These are phyloP conservation scores for Diplocarpon rosae DNA, from an alignment of 2,329 filamentous ascomycete species.

Conservation along the genomic window DNA sequence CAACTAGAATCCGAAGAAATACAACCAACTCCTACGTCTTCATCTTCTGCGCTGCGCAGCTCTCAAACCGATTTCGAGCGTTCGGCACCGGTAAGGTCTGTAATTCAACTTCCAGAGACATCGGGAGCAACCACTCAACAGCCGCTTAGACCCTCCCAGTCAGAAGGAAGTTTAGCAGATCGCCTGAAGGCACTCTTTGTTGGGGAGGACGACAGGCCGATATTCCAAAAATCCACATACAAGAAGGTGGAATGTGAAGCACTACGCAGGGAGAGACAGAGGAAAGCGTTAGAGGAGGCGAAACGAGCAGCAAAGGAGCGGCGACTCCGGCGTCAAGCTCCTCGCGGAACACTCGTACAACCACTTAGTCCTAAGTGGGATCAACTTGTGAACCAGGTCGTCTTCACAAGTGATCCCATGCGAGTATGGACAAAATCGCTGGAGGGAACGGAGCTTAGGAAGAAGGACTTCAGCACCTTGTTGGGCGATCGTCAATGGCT, in stretches of 20 bases:
- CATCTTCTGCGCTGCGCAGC: background rate
- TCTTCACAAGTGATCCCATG: constrained; percentile 24
- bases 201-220: background rate
- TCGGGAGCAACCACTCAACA: constrained; percentile 4
- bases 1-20: background rate
- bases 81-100: background rate
- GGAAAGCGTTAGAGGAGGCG: constrained; percentile 3
- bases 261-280: background rate
- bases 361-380: constrained; percentile 32
- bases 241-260: constrained; percentile 6
- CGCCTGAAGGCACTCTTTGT: constrained; percentile 2
- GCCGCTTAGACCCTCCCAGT: background rate
- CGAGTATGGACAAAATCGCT: constrained; percentile 34
- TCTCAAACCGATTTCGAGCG: background rate
- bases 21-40: background rate
- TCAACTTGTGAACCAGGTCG: constrained; percentile 24
- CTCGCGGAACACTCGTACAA: constrained; percentile 17
- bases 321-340: constrained; percentile 18
- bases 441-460: constrained; percentile 39
- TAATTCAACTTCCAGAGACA: constrained; percentile 2
- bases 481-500: constrained; percentile 51
- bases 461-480: constrained; percentile 54
- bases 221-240: constrained; percentile 3
- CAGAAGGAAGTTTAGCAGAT: background rate
- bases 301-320: constrained; percentile 17